Percentiles rank a stretch among this genome's conserved stretches.
Evolutionary conservation across 257 asterid species (phyloP).

Genomic region (Parsonsia alboflavescens): DNA sequence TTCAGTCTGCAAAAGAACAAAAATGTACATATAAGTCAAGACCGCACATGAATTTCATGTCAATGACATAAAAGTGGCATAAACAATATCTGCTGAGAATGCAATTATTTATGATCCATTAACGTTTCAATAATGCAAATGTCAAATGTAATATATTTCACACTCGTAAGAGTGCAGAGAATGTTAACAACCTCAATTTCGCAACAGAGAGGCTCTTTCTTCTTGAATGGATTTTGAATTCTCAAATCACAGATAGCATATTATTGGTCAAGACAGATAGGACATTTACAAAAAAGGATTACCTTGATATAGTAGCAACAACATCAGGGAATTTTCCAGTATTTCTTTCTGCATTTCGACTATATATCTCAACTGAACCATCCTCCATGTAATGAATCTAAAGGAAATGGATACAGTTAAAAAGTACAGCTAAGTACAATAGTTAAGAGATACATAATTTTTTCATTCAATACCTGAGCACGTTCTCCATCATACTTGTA

Average conservation of each 20-base stretch:
- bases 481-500: constrained; percentile 99
- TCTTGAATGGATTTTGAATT: neutral
- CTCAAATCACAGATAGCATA: neutral
- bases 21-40: neutral
- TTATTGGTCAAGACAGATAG: constrained; percentile 3
- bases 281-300: constrained; percentile 16
- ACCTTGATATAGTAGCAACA: constrained; percentile 73
- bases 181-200: neutral
- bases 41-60: neutral
- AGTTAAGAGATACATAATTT: neutral
- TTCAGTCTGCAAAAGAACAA: constrained; percentile 55
- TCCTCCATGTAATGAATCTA: constrained; percentile 83
- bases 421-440: neutral
- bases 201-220: constrained; percentile 1
- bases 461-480: constrained; percentile 65
- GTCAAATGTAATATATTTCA: neutral
- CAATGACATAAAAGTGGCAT: constrained; percentile 6
- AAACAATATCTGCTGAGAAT: neutral
- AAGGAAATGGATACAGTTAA: constrained; percentile 4
- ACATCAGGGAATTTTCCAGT: constrained; percentile 97
- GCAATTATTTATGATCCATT: neutral
- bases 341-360: constrained; percentile 92
- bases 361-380: constrained; percentile 90
- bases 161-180: neutral
- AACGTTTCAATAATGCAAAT: neutral